Base-by-base conservation (phyloP, 2,329 filamentous ascomycete species). In the Graphiopsis chlorocephala region DNA sequence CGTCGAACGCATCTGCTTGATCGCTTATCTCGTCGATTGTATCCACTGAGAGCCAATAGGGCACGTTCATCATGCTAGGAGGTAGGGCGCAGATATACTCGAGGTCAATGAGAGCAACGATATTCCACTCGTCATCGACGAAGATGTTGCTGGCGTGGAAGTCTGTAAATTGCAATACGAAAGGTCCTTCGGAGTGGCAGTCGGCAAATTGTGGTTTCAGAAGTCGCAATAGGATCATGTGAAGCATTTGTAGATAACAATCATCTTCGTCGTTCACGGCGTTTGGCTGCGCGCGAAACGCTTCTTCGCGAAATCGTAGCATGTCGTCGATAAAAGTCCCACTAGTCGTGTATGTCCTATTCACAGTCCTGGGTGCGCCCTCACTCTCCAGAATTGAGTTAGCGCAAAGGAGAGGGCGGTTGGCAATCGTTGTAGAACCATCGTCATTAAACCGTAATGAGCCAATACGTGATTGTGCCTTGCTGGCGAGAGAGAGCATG, bases 251-350 rank as follows among this genome's bases (percentile, higher is more conserved):
- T 35, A 59, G 56, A 42, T 23, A 23, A 25, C 56, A 59, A 25
- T 59, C 56, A 7, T 59, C 61, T 56, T 63, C 45, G 31, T 63
- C 61, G 35, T 77, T 69, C 26, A 79, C 64, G 8, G 68, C 56
- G 26, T 59, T 59, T 42, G 56, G 56, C 56, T 59, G 56, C 12
- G 56, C 56, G 38, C 56, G 25, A 20, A 59, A 59, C 6, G 56
- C 26, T 42, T 17, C 56, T 59, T 42, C n/a, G 42, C 58, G 58
- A 61, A 61, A 61, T 15, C 25, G 15, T 6, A 61, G 58, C 58
- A 61, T 47, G 26, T 61, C 58, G 35, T 61, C 58, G 33, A 61
- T 10, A 33, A 61, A 61, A 29, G 3, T 5, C 12, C 58, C 38
- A n/a, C 25, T 28, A 15, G 35, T 61, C 29, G 17, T 26, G 25